Conservation (phyloP, 140 eudicot genomes). For the Senecio squalidus region DNA sequence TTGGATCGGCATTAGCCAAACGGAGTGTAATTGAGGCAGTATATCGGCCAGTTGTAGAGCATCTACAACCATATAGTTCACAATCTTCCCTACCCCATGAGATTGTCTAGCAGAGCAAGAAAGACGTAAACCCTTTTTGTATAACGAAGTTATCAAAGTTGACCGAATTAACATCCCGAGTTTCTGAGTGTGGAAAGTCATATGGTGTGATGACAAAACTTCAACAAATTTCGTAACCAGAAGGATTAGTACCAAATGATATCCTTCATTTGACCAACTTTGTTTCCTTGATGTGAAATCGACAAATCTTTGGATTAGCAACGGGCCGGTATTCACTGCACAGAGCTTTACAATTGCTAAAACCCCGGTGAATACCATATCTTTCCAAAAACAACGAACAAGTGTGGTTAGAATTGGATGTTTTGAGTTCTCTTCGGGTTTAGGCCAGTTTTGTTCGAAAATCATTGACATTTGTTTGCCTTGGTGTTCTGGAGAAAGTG, state of each 20-base stretch:
- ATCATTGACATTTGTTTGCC: conserved; percentile 48
- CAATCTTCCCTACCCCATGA: conserved; percentile 64
- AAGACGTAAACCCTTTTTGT: conserved; percentile 52
- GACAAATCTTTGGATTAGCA: too few species aligned
- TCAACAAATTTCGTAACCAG: conserved; percentile 52
- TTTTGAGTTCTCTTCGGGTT: too few species aligned
- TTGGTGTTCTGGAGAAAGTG: conserved; percentile 54
- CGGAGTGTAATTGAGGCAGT: too few species aligned
- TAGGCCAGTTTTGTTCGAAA: conserved; percentile 53
- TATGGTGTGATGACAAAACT: conserved; percentile 54
- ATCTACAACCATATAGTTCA: conserved; percentile 77
- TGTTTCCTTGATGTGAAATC: conserved; percentile 44
- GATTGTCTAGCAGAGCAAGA: too few species aligned
- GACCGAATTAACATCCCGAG: conserved; percentile 67
- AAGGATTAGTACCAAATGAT: conserved; percentile 43
- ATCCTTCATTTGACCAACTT: conserved; percentile 46
- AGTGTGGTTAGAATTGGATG: too few species aligned
- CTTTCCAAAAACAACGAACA: too few species aligned
- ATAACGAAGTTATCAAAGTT: conserved; percentile 44
- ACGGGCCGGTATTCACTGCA: too few species aligned
- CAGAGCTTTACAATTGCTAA: too few species aligned
- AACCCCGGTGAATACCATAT: too few species aligned
- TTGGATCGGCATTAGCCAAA: too few species aligned
- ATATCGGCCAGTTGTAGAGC: conserved; percentile 68
- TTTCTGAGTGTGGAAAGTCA: conserved; percentile 53